Conservation (phyloP, 2,329 filamentous ascomycete species). For the Truncatella angustata region DNA sequence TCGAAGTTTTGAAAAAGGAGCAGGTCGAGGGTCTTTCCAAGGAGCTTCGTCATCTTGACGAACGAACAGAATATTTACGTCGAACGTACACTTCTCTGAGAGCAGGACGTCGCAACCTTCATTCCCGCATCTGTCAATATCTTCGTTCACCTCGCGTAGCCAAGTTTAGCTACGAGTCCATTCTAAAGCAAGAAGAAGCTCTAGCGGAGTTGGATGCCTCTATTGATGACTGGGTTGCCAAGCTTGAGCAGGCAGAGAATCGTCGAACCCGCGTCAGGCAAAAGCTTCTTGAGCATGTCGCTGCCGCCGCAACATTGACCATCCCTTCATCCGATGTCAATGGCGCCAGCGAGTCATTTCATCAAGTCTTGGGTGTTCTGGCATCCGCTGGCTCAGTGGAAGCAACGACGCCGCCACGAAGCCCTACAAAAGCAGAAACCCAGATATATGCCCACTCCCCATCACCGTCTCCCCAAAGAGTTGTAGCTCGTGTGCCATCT, state of each 20-base stretch:
- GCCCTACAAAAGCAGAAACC: slow-evolving; percentile 47
- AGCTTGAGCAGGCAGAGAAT: slow-evolving; percentile 79
- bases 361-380: slow-evolving; percentile 39
- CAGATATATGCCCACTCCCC: slow-evolving; percentile 31
- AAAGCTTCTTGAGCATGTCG: slow-evolving; percentile 79
- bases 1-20: slow-evolving; percentile 61
- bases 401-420: slow-evolving; percentile 57
- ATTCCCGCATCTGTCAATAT: slow-evolving; percentile 74
- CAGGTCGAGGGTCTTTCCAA: slow-evolving; percentile 66
- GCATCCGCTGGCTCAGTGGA: slow-evolving; percentile 35
- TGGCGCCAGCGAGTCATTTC: slow-evolving; percentile 38
- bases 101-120: slow-evolving; percentile 73
- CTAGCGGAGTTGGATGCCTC: slow-evolving; percentile 72
- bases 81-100: slow-evolving; percentile 74
- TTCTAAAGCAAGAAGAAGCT: slow-evolving; percentile 78
- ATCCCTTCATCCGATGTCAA: slow-evolving; percentile 25
- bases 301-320: slow-evolving; percentile 62
- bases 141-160: slow-evolving; percentile 68
- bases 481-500: slow-evolving; percentile 53
- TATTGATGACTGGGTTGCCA: slow-evolving; percentile 78
- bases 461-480: slow-evolving; percentile 49
- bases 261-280: slow-evolving; percentile 72
- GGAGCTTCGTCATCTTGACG: slow-evolving; percentile 74
- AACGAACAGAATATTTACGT: slow-evolving; percentile 74
- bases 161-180: slow-evolving; percentile 70